Conservation (phyloP, 306 rosid species). For the Gleditsia sinensis region DNA sequence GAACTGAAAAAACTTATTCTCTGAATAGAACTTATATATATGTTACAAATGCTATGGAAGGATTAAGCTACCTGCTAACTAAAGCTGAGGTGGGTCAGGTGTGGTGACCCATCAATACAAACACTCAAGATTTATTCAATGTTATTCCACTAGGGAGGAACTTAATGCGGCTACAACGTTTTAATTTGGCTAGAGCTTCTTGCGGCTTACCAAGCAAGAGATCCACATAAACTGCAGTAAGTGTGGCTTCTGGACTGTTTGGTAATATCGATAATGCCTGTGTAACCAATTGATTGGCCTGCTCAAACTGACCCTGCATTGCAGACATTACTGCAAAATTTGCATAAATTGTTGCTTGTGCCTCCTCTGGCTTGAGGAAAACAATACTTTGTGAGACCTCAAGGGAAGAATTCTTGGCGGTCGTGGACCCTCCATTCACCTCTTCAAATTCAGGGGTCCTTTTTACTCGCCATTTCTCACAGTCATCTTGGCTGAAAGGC, state of each 20-base stretch:
- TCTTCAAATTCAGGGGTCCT: slow-evolving; percentile 73
- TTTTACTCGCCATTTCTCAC: slow-evolving; percentile 62
- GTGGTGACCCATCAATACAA: slow-evolving; percentile 57
- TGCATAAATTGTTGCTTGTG: slow-evolving; percentile 67
- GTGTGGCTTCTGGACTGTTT: slow-evolving; percentile 74
- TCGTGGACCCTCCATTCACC: slow-evolving; percentile 55
- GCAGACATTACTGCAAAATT: slow-evolving; percentile 84
- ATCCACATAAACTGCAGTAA: slow-evolving; percentile 84
- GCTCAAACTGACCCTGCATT: slow-evolving; percentile 77
- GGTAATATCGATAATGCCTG: slow-evolving; percentile 79
- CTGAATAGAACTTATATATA: slow-evolving; percentile 91
- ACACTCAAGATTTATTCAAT: slow-evolving; percentile 71
- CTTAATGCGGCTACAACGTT: slow-evolving; percentile 71
- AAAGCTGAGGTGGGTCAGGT: slow-evolving; percentile 53
- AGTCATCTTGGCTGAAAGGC: slow-evolving; percentile 87
- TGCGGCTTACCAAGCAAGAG: slow-evolving; percentile 73
- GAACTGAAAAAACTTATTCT: slow-evolving; percentile 65
- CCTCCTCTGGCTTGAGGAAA: slow-evolving; percentile 93
- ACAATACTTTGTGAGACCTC: slow-evolving; percentile 49
- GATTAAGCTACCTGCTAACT: slow-evolving; percentile 83
- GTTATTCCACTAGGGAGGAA: slow-evolving; percentile 68
- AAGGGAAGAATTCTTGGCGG: slow-evolving; percentile 51
- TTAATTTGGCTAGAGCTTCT: slow-evolving; percentile 81
- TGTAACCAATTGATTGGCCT: slow-evolving; percentile 57
- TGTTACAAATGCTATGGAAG: slow-evolving; percentile 85